These are phyloP conservation scores for Penicillium coprophilum DNA, from an alignment of 495 filamentous ascomycete genomes.

Conservation along the genomic window DNA sequence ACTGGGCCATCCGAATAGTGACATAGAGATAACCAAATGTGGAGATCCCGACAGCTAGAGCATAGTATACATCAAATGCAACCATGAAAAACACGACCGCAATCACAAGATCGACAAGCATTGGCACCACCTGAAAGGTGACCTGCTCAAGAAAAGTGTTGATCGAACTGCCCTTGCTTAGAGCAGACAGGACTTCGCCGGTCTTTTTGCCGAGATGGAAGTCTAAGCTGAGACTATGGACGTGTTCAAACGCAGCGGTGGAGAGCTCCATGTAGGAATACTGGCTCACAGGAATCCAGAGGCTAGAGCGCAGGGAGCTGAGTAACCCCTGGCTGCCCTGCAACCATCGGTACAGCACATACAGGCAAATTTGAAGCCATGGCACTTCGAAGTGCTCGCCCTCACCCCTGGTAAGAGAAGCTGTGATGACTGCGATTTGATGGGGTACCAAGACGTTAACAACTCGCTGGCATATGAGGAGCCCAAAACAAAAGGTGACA, in stretches of 20 bases:
- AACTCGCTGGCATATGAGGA: constrained; percentile 69
- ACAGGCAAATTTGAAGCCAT: constrained; percentile 70
- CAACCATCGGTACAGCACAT: constrained; percentile 78
- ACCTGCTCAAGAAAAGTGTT: constrained; percentile 95
- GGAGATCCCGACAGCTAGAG: constrained; percentile 84
- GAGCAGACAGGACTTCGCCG: constrained; percentile 88
- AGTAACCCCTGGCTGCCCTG: constrained; percentile 87
- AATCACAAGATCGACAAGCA: constrained; percentile 85
- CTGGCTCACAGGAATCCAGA: constrained; percentile 96
- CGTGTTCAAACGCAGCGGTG: constrained; percentile 93
- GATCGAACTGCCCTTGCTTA: constrained; percentile 94
- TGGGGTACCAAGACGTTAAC: constrained; percentile 77
- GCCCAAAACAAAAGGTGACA: constrained; percentile 70
- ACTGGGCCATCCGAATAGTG: constrained; percentile 93
- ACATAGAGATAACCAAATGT: constrained; percentile 97
- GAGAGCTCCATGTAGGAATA: constrained; percentile 95
- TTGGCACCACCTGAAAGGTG: constrained; percentile 92
- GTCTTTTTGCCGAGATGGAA: constrained; percentile 97
- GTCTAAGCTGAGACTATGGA: constrained; percentile 89
- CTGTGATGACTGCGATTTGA: constrained; percentile 73
- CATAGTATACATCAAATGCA: constrained; percentile 82
- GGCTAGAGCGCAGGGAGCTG: constrained; percentile 71
- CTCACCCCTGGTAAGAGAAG: constrained; percentile 57
- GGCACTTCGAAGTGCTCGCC: constrained; percentile 53
- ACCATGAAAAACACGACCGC: constrained; percentile 85